Conservation (phyloP, 2,329 filamentous ascomycete genomes). For the Fusarium denticulatum region DNA sequence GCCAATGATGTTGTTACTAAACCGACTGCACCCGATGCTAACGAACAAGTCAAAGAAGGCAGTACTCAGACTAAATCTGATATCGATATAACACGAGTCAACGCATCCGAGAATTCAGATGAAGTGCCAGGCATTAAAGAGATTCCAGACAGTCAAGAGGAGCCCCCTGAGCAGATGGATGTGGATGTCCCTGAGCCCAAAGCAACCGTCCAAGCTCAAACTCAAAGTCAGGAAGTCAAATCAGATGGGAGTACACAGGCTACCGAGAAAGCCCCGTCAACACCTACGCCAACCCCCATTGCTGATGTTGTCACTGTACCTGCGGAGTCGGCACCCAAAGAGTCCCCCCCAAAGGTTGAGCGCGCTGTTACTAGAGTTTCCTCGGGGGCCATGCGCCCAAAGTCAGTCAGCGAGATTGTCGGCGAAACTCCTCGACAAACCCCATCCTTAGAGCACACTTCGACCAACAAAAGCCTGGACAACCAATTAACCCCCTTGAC, state of each 20-base stretch:
- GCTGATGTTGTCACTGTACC: neutral
- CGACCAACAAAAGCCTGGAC: slow-evolving; percentile 43
- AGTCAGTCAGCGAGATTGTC: slow-evolving; percentile 78
- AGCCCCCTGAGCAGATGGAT: slow-evolving; percentile 48
- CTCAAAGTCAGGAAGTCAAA: slow-evolving; percentile 1
- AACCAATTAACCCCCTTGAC: slow-evolving; percentile 54
- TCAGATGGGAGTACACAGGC: slow-evolving; percentile 16
- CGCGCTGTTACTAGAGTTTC: slow-evolving; percentile 76
- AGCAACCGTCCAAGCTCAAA: slow-evolving; percentile 26
- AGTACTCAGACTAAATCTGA: neutral
- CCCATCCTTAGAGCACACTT: slow-evolving; percentile 49
- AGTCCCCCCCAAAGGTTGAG: slow-evolving; percentile 44
- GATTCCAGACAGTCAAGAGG: slow-evolving; percentile 51
- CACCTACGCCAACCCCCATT: neutral
- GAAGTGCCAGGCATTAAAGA: slow-evolving; percentile 33
- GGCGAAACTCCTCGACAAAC: slow-evolving; percentile 62
- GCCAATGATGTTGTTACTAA: neutral
- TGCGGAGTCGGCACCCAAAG: slow-evolving; percentile 18
- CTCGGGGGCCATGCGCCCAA: slow-evolving; percentile 75
- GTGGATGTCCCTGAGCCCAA: slow-evolving; percentile 45
- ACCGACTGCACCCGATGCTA: neutral
- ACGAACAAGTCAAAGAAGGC: neutral
- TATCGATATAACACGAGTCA: neutral
- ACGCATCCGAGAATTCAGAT: neutral
- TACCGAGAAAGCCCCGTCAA: slow-evolving; percentile 16